A percentile compares a stretch with the other conserved stretches of the same genome.
phyloP scores from a whole-genome alignment of 306 rosid genomes.

The Cyclanthera cordifolia region DNA sequence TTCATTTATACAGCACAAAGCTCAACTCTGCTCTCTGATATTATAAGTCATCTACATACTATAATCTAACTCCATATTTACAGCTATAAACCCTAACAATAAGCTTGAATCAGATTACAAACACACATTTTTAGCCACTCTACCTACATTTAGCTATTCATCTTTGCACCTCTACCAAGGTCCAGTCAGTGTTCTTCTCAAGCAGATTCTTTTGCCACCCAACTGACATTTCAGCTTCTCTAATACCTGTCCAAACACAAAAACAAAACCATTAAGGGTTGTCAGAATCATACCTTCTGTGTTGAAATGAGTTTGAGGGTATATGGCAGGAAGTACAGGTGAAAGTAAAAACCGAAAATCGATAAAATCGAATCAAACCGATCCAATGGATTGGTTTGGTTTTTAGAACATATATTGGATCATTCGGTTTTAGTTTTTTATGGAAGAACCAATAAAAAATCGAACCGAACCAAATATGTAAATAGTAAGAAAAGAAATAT shows the following conservation, averaged over 20 bases:
- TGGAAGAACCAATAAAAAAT: no score
- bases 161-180: constrained; percentile 49
- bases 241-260: constrained; percentile 29
- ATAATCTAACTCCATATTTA: background rate
- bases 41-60: background rate
- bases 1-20: constrained; percentile 25
- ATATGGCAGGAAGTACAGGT: no score
- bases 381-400: no score
- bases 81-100: background rate
- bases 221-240: constrained; percentile 26
- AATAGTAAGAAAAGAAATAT: no score
- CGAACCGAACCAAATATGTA: no score
- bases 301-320: no score
- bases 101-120: constrained; percentile 5
- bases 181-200: constrained; percentile 82
- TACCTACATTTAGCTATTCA: background rate
- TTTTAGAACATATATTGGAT: no score
- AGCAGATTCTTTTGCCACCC: constrained; percentile 45
- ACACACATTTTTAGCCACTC: constrained; percentile 4
- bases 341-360: no score
- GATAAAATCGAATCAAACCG: no score
- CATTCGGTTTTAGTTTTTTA: no score
- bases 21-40: background rate
- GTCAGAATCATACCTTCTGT: background rate
- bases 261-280: background rate